Percentiles rank a stretch among this genome's conserved stretches.
Evolutionary conservation across 805 yeast species (phyloP).

Genomic region (Priceomyces castillae): DNA sequence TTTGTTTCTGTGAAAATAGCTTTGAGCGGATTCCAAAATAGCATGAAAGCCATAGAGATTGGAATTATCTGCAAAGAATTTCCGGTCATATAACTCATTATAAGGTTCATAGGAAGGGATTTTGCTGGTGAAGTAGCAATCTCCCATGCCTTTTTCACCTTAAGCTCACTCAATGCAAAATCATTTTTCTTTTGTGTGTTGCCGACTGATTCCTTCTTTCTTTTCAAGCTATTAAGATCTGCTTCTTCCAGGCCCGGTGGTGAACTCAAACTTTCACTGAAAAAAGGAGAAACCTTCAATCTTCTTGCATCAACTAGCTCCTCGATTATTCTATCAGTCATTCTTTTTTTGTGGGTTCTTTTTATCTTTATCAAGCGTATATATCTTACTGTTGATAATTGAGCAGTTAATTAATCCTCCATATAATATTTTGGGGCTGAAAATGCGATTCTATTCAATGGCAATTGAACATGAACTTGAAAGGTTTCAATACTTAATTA

Average conservation of each 20-base stretch:
- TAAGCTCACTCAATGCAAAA: conserved; percentile 33
- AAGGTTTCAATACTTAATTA: not conserved
- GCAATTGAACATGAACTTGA: no score
- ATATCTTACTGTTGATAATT: not conserved
- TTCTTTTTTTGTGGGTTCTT: not conserved
- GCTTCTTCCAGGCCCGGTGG: conserved; percentile 16
- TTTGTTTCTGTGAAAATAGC: conserved; percentile 60
- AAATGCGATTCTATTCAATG: conserved; percentile 1
- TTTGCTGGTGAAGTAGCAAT: conserved; percentile 80
- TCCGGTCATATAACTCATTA: conserved; percentile 93
- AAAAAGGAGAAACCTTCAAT: not conserved
- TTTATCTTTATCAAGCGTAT: not conserved
- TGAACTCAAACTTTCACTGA: not conserved
- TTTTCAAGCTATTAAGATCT: conserved; percentile 1
- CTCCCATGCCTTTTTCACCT: conserved; percentile 78
- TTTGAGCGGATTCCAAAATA: conserved; percentile 72
- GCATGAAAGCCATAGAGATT: conserved; percentile 82
- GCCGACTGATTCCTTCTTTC: not conserved
- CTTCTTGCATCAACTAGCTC: not conserved
- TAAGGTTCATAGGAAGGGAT: conserved; percentile 78
- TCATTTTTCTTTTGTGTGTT: conserved; percentile 14
- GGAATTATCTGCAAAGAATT: conserved; percentile 86
- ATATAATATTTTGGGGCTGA: not conserved
- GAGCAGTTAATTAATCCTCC: not conserved
- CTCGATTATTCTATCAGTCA: not conserved